These are phyloP conservation scores for Cryphonectria parasitica DNA, from an alignment of 2,329 filamentous ascomycete species.

Conservation along the genomic window DNA sequence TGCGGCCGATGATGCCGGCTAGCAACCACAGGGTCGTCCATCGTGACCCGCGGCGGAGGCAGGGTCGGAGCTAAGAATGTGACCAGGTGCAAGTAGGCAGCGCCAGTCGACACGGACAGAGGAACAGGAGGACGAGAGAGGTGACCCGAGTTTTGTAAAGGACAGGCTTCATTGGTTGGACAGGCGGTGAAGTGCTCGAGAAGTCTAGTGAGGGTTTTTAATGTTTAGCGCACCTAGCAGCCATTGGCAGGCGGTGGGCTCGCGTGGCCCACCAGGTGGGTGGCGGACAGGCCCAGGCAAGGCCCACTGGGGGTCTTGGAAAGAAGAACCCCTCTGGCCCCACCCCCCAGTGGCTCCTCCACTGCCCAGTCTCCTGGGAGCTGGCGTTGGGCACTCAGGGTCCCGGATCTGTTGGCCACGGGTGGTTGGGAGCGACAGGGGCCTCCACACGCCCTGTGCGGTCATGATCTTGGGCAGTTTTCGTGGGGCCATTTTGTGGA, in stretches of 20 bases:
- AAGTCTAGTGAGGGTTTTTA: slow-evolving; percentile 22
- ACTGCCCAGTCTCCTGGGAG: slow-evolving; percentile 3
- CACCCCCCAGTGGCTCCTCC: not conserved
- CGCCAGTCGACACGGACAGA: not conserved
- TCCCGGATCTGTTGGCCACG: slow-evolving; percentile 11
- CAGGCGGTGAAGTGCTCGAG: slow-evolving; percentile 27
- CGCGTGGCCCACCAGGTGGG: slow-evolving; percentile 14
- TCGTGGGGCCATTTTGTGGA: not conserved
- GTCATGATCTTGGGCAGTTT: slow-evolving; percentile 3
- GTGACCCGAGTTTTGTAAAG: slow-evolving; percentile 6
- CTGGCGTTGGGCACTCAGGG: slow-evolving; percentile 10
- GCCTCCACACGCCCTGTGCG: slow-evolving; percentile 26
- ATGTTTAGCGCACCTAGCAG: slow-evolving; percentile 13
- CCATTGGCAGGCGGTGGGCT: slow-evolving; percentile 23
- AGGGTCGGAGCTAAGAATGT: not conserved
- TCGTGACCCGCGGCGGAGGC: not conserved
- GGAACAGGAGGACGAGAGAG: not conserved
- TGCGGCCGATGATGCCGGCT: slow-evolving; percentile 10
- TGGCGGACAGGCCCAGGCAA: slow-evolving; percentile 7
- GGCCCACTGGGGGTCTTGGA: not conserved
- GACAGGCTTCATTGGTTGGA: slow-evolving; percentile 26
- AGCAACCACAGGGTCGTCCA: slow-evolving; percentile 7
- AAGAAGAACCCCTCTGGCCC: not conserved
- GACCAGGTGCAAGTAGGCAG: not conserved
- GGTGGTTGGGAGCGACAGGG: slow-evolving; percentile 16